Base-by-base conservation (phyloP, 2,329 filamentous ascomycete species). In the Exophiala aquamarina region DNA sequence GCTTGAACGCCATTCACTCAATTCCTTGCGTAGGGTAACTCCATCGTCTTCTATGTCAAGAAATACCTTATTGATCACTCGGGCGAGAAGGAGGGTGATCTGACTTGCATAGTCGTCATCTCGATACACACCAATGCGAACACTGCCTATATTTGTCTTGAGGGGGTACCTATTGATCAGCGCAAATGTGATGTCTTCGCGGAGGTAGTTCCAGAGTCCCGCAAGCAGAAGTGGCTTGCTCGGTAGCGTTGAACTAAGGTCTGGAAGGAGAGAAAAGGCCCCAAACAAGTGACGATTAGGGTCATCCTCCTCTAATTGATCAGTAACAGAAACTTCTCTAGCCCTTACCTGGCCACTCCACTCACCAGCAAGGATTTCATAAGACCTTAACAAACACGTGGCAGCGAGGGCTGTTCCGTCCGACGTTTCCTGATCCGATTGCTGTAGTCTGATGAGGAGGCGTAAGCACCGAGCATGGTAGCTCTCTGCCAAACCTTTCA, bases 121-220 rank as follows among this genome's bases (percentile, higher is more conserved):
- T 0, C 51, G 49, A 1, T 49, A 21, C 3, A 59, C 38, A 1
- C 39, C 41, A 14, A 52, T 5, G 14, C 48, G 31, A 33, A 64
- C 52, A 18, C 49, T 32, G 10, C 60, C 37, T 10, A 72, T 42
- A 14, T 70, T 61, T 44, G 75, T 72, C 51, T 73, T 74, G 1
- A 75, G 54, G 0, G 64, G 63, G 17, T 69, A 70, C 4, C 62
- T 57, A 29, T 70, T 63, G 32, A 73, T 74, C 1, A 78, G 56
- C n/a, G 73, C 73, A n/a, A 76, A 73, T 0, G 75, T 77, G n/a
- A 78, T 76, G 29, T 78, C 73, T 56, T 77, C 73, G 1, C 74
- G 67, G 0, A 77, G 64, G 43, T 76, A 76, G 49, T 77, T 78
- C 74, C 73, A 77, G 44, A 73, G 72, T 0, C 73, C 73, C 1